Evolutionary conservation across 768 basidiomycete species (phyloP), one percentile per base, ranked within the genome.

Genomic region (Calocybe indica): DNA sequence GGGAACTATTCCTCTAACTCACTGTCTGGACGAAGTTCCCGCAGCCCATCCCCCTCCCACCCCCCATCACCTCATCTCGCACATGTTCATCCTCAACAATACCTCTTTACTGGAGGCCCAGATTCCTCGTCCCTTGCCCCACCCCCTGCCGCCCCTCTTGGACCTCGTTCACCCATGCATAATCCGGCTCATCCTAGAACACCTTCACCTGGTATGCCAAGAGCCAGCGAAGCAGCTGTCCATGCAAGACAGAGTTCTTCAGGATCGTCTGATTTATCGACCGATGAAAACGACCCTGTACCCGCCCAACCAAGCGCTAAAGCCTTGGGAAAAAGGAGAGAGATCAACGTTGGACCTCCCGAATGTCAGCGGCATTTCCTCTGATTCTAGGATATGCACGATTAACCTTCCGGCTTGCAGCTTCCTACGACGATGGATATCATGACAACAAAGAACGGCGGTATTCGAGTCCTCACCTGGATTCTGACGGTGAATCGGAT

Each of bases 311-410:
- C 88, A 0, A 92, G 89, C 61, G 85, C 79, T 33, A 96, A 94
- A 62, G 91, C 92, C 3, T 74, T 93, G 2, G 92, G 92, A 12
- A 96, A 95, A 69, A 76, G 88, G 55, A 76, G 71, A 55, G 78
- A 83, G 11, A 64, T 82, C 7, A 79, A 79, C 37, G 61, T 65
- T 34, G 78, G 80, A 42, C 71, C 70, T 7, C 50, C 63, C 28
- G 78, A 78, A 33, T 66, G 78, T 78, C 54, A 48, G 78, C 71
- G 46, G 34, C 15, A 33, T 37, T 47, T 46, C 43, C 37, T 37
- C 22, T 35, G 45, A 36, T 46, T 14, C 30, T 37, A 12, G 37
- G 28, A 6, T 37, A n/a, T 45, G 11, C 7, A 45, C 34, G n/a
- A 12, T 40, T 35, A 10, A 40, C 11, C 31, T 44, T 36, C 47